Evolutionary conservation across 129 eudicot species (phyloP), one percentile per base, ranked within the genome.

Genomic region (Pittosporum tobira): DNA sequence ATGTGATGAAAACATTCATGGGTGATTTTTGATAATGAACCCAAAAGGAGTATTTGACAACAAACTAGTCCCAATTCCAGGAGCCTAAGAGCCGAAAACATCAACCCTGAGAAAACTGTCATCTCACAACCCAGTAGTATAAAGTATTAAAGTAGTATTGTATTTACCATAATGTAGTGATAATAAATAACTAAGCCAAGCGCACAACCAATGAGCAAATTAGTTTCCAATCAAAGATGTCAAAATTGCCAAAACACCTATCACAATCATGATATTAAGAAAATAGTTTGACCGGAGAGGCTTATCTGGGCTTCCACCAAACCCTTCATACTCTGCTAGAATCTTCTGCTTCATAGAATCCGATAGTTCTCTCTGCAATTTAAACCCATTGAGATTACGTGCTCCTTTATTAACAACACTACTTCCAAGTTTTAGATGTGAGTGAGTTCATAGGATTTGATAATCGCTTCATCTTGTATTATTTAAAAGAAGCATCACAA

Each of bases 261-360:
- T 67, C 60, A 81, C 83, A 65, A 91, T 91, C 21, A 83, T 87
- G 50, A 91, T 91, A 69, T 87, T 86, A 0, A 91, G 96, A 62
- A 91, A 91, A 81, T 91, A 91, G 83, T 91, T 91, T 2, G 99
- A 71, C 38, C 61, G 74, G 48, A 91, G 96, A 73, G 96, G 96
- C 83, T 87, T 91, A 79, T 91, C 81, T 40, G 99, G 96, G 75
- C 85, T 86, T 27, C 99, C 99, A 3, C 99, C 99, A 36, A 91
- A 14, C 1, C 61, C 96, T 83, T 83, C 73, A 57, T 91, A 91
- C 70, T 91, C 99, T 63, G 96, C 77, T 22, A 96, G 76, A 62
- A 86, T 90, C 84, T 91, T 91, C 79, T 81, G 80, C 78, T 83
- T 91, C 99, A 87, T 91, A 19, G 78, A 4, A 37, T 81, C 95